A percentile compares a stretch with the other conserved stretches of the same genome.
phyloP scores from a whole-genome alignment of 257 asterid species.

The Jacaranda mimosifolia region DNA sequence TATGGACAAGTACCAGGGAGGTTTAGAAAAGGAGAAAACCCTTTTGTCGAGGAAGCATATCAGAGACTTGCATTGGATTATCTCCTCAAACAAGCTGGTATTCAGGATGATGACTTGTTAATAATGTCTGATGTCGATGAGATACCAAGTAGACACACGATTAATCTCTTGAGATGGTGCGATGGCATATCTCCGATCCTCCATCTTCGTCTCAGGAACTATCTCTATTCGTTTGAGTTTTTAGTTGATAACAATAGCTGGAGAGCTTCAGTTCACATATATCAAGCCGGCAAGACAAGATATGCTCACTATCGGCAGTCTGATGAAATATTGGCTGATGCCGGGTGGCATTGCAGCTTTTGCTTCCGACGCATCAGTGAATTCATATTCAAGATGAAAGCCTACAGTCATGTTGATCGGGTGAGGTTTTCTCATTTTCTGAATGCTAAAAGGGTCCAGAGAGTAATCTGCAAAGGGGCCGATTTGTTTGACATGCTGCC shows the following conservation, averaged over 20 bases:
- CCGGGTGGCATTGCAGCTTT: constrained; percentile 94
- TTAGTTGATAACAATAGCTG: constrained; percentile 77
- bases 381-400: constrained; percentile 85
- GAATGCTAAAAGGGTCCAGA: constrained; percentile 76
- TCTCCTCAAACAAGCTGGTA: constrained; percentile 84
- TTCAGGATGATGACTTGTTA: constrained; percentile 78
- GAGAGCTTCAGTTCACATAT: constrained; percentile 83
- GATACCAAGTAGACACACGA: constrained; percentile 79
- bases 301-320: constrained; percentile 88
- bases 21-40: constrained; percentile 76
- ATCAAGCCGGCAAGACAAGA: constrained; percentile 75
- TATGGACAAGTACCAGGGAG: constrained; percentile 85
- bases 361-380: constrained; percentile 75
- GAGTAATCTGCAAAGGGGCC: constrained; percentile 77
- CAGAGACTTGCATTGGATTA: constrained; percentile 83
- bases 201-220: constrained; percentile 80
- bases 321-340: constrained; percentile 67
- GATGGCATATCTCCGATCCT: constrained; percentile 72
- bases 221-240: constrained; percentile 83
- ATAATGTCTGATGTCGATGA: constrained; percentile 89
- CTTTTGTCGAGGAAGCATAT: constrained; percentile 86
- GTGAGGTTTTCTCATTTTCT: constrained; percentile 78
- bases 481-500: constrained; percentile 91
- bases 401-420: constrained; percentile 81
- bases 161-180: constrained; percentile 87